Evolutionary conservation across 176 grass and related monocot species (phyloP).

Genomic region (Alopecurus myosuroides): DNA sequence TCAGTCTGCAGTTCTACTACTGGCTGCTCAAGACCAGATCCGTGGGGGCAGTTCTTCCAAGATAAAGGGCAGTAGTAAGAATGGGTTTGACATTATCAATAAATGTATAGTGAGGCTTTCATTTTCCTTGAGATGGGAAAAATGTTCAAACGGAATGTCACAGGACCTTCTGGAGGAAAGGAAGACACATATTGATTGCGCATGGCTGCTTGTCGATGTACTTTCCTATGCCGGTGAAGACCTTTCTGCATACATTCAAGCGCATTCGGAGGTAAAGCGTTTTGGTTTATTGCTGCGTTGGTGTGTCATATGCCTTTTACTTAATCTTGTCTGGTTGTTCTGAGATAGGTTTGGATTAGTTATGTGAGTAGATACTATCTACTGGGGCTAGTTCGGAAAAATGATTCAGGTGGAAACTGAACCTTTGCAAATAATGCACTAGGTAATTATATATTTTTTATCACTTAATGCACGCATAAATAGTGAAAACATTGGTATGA

Average conservation of each 20-base stretch:
- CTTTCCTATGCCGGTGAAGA: constrained; percentile 8
- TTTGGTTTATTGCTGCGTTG: neutral
- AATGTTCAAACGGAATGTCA: neutral
- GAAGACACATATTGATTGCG: neutral
- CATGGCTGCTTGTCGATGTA: constrained; percentile 5
- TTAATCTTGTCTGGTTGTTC: neutral
- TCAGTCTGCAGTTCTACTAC: neutral
- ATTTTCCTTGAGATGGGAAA: neutral
- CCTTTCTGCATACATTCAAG: constrained; percentile 18
- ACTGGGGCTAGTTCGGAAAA: too few species aligned
- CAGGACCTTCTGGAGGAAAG: neutral
- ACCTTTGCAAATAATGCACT: too few species aligned
- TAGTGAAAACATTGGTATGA: neutral
- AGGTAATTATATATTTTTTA: too few species aligned
- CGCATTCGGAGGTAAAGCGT: constrained; percentile 9
- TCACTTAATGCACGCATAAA: too few species aligned
- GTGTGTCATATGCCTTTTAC: too few species aligned
- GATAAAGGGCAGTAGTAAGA: neutral
- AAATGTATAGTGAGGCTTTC: neutral
- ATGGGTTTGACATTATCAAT: neutral
- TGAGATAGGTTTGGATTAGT: neutral
- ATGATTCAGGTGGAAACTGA: too few species aligned
- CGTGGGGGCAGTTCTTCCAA: neutral
- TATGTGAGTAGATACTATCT: neutral
- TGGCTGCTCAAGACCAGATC: neutral